Conservation (phyloP, 2,329 filamentous ascomycete species). For the Arthrobotrys pseudoclavata region DNA sequence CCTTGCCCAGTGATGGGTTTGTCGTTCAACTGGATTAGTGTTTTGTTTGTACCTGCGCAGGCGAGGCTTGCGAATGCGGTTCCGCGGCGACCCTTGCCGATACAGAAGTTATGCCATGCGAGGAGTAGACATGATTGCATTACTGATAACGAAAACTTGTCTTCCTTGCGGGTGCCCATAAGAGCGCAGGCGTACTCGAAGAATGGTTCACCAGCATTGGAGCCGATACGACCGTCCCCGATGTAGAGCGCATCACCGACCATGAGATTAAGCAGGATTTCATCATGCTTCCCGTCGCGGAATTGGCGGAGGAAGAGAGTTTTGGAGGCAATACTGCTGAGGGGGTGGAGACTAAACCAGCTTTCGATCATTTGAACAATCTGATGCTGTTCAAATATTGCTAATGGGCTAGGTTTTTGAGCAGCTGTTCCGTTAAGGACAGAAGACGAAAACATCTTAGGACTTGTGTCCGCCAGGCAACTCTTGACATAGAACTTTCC, state of each 20-base stretch:
- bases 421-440: conserved; percentile 48
- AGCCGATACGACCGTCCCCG: conserved; percentile 55
- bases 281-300: conserved; percentile 58
- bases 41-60: conserved; percentile 47
- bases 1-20: conserved; percentile 57
- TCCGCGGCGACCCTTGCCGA: conserved; percentile 54
- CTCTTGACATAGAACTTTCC: conserved; percentile 59
- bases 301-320: conserved; percentile 60
- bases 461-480: conserved; percentile 43
- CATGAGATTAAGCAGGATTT: conserved; percentile 60
- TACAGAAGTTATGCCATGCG: conserved; percentile 60
- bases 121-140: conserved; percentile 58
- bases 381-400: conserved; percentile 53
- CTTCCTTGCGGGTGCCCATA: conserved; percentile 45
- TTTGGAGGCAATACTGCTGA: conserved; percentile 57
- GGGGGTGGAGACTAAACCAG: conserved; percentile 59
- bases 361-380: conserved; percentile 60
- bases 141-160: conserved; percentile 52
- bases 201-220: conserved; percentile 51
- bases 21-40: conserved; percentile 52
- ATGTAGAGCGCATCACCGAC: conserved; percentile 60
- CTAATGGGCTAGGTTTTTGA: conserved; percentile 42
- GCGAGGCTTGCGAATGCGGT: conserved; percentile 57
- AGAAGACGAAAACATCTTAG: conserved; percentile 42
- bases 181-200: conserved; percentile 60